Percentiles rank a stretch among this genome's conserved stretches.
Evolutionary conservation across 345 rosid genomes (phyloP).

Genomic region (Citrus sinensis): DVS_A1.0 CM039163.1:43225501-43226000

Average conservation of each 20-base stretch:
- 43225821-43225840: not conserved
- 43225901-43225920: not conserved
- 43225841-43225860: not conserved
- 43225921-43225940: not conserved
- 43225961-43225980: not conserved
- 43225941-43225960: not conserved
- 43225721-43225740: not conserved
- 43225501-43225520: conserved; percentile 25
- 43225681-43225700: not conserved
- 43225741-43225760: not conserved
- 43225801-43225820: not conserved
- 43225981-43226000: not conserved
- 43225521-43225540: conserved; percentile 8
- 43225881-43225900: not conserved
- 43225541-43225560: not conserved
- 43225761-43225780: not conserved
- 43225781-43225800: not conserved
- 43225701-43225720: not conserved
- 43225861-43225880: not conserved
- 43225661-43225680: not conserved
- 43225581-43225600: conserved; percentile 32
- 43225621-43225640: conserved; percentile 44
- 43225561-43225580: not conserved
- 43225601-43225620: conserved; percentile 53
- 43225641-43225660: conserved; percentile 34